Base-by-base conservation (phyloP, 345 rosid genomes). In the Rhizophora mangle region DNA sequence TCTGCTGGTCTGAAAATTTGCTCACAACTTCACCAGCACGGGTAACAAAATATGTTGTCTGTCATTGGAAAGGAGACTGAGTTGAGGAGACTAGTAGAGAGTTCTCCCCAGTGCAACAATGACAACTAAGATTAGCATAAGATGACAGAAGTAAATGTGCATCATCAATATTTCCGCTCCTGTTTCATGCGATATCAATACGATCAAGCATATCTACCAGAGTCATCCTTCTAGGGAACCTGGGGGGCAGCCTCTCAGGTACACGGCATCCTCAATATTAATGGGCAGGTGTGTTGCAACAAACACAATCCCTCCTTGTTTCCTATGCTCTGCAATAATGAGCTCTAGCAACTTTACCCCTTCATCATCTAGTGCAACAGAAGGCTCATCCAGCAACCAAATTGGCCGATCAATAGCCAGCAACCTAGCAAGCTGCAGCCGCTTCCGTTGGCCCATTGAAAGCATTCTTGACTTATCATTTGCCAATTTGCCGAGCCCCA, bases 401-500 rank as follows among this genome's bases (percentile, higher is more conserved):
- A 94, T 94, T 5, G 95, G 98, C 32, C 96, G 70, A 58, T 94
- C 97, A 9, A 94, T 86, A 1, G 97, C 96, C 1, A 91, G 78
- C 63, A 88, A 69, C 81, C 96, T 87, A 0, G 96, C 97, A 21
- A 91, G 88, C 71, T 91, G 98, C 76, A 94, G 78, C 76, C 95
- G 82, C 79, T 91, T 94, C 59, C 91, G 80, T 69, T 91, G 97
- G 5, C 98, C 98, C 96, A 94, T 94, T 5, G 95, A 94, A 49
- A 73, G 79, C 95, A 91, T 82, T 57, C 92, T 87, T 1, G 96
- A 81, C 76, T 87, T 91, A 16, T 91, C 96, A 21, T 86, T 91
- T 9, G 84, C 92, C 65, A 94, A 62, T 62, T 93, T 80, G 46
- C 93, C 91, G 24, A 91, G 87, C 29, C 98, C 97, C 97, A 94